Base-by-base conservation (phyloP, 2,329 filamentous ascomycete genomes). In the Thielaviopsis euricoi region DNA sequence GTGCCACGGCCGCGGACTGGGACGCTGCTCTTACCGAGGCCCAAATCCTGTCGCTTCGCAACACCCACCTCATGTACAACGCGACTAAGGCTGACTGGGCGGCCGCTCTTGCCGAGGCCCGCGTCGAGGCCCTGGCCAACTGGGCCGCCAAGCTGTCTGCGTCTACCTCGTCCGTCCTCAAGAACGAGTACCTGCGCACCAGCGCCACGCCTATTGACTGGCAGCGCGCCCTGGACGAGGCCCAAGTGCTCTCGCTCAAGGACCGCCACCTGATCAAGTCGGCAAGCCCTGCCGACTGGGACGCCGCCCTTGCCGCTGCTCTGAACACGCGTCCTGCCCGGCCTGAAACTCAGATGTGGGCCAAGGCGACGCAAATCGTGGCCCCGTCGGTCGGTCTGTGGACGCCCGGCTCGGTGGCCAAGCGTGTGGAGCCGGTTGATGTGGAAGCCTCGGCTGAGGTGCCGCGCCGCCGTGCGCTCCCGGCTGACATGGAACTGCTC, bases 71-170 rank as follows among this genome's bases (percentile, higher is more conserved):
- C 7, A 12, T 25, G 50, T 17, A 25, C 50, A 52, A 52, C 25
- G 65, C 63, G 21, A 66, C 65, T 23, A 58, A 56, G 15, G 64
- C 56, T 0, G 65, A 71, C 53, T 75, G 73, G 73, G 64, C 68
- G 10, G 64, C 64, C n/a, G 74, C 74, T 9, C 68, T 77, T 1
- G 61, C 66, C 2, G 61, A 68, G 54, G 70, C 72, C 61, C 50
- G 50, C 22, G 65, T 52, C 60, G 67, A 62, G 57, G 65, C 57
- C 37, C 65, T 61, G 62, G 65, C 63, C 21, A 53, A 67, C 56
- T 59, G 58, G 58, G 46, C 58, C 2, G 37, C 58, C 15, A 61
- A 58, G 46, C 58, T 58, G 2, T 50, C 56, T n/a, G 49, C 55
- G 26, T 22, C 59, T 19, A 56, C 58, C 23, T 50, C 58, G n/a